Evolutionary conservation across 768 basidiomycete species (phyloP), one percentile per base, ranked within the genome.

Genomic region (Kondoa subrosea): DNA sequence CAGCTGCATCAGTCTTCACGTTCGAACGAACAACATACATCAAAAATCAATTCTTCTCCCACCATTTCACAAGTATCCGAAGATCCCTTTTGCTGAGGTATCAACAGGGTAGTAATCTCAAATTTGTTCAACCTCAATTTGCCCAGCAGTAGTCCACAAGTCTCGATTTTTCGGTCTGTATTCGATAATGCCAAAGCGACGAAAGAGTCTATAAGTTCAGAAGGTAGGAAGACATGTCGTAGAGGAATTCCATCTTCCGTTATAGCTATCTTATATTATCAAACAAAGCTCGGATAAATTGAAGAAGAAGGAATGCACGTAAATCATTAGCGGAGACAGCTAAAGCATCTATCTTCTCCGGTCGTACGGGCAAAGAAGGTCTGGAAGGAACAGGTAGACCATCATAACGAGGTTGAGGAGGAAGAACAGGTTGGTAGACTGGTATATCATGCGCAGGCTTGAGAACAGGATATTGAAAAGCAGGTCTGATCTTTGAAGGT

Each of bases 1-100:
- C n/a, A n/a, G n/a, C n/a, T n/a, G n/a, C n/a, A n/a, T n/a, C n/a
- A n/a, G n/a, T n/a, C n/a, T n/a, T n/a, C n/a, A n/a, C n/a, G n/a
- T n/a, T n/a, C n/a, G n/a, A n/a, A n/a, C n/a, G n/a, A n/a, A n/a
- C n/a, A n/a, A n/a, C n/a, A n/a, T n/a, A 92, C 89, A 72, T 84
- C 83, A 77, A 91, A 78, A 4, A 91, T 88, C 59, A 89, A 78
- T 75, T 92, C 90, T 73, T 92, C 91, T 74, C 87, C 85, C 65
- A 89, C 85, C 87, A 91, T 92, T 33, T 85, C 85, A 76, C 91
- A 93, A n/a, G 89, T 89, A 78, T 93, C 89, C 68, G 85, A 84
- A 70, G 89, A 89, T 68, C 87, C 85, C 68, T 84, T 85, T 74
- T 93, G 91, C 76, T 83, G 87, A n/a, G 91, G 91, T 21, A 93